Conservation (phyloP, 371 early-diverging fungal species). For the Phascolomyces articulosus region DNA sequence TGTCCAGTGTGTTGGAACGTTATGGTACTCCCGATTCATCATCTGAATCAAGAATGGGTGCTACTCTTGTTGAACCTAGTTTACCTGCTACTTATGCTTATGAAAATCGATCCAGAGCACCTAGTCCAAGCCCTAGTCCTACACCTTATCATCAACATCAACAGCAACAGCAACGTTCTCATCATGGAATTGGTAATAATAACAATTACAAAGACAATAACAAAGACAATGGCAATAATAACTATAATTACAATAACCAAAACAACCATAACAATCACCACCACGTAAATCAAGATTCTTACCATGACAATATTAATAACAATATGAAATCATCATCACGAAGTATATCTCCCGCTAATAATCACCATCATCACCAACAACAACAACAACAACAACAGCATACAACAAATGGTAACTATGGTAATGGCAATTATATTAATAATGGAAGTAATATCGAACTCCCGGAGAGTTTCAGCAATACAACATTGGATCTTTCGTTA, state of each 20-base stretch:
- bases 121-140: neutral
- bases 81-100: conserved; percentile 16
- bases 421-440: neutral
- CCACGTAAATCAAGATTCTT: no score
- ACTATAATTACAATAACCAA: no score
- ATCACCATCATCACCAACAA: neutral
- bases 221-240: no score
- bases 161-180: no score
- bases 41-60: conserved; percentile 12
- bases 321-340: neutral
- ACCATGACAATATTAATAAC: neutral
- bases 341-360: neutral
- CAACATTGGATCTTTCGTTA: conserved; percentile 2
- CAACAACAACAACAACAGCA: no score
- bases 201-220: neutral
- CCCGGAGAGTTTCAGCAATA: conserved; percentile 1
- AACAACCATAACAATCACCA: neutral
- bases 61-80: conserved; percentile 17
- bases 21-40: conserved; percentile 1
- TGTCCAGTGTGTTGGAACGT: neutral
- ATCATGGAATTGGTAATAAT: neutral
- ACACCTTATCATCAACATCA: neutral
- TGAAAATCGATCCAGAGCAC: conserved; percentile 5
- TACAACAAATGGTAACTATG: neutral
- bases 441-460: neutral